These are phyloP conservation scores for Brassica balearica DNA, from an alignment of 441 rosid species.

Conservation along the genomic window DNA sequence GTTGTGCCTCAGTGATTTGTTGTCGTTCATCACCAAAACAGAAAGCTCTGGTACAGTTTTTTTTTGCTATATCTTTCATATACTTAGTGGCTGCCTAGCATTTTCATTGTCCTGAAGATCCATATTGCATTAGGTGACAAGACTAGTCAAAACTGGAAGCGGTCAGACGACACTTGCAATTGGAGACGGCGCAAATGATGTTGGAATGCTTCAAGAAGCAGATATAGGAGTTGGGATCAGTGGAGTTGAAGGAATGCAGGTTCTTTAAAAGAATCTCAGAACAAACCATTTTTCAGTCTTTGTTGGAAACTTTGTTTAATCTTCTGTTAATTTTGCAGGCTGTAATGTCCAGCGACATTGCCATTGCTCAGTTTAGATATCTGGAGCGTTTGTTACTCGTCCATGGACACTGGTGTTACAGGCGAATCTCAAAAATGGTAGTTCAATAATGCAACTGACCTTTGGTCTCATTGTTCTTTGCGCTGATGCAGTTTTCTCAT, in stretches of 20 bases:
- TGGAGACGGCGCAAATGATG: constrained; percentile 85
- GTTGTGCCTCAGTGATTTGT: constrained; percentile 97
- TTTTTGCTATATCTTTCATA: constrained; percentile 25
- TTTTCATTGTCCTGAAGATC: constrained; percentile 6
- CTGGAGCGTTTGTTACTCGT: constrained; percentile 77
- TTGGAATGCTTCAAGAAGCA: constrained; percentile 87
- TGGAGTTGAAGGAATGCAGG: constrained; percentile 94
- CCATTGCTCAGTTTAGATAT: constrained; percentile 76
- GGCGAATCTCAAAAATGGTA: constrained; percentile 77
- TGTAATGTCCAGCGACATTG: constrained; percentile 79
- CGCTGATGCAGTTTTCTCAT: constrained; percentile 25
- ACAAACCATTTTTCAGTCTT: constrained; percentile 14
- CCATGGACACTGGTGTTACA: constrained; percentile 86
- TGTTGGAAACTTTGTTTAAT: constrained; percentile 2
- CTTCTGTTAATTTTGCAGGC: constrained; percentile 53
- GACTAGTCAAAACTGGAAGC: constrained; percentile 66
- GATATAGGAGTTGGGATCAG: constrained; percentile 82
- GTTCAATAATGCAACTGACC: not conserved
- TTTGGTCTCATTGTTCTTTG: not conserved
- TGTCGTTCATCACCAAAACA: constrained; percentile 99
- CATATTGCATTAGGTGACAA: constrained; percentile 60
- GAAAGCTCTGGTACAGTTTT: constrained; percentile 83
- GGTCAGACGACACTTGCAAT: constrained; percentile 69
- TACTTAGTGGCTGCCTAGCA: not conserved
- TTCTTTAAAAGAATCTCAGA: constrained; percentile 38